Evolutionary conservation across 306 rosid species (phyloP), one percentile per base, ranked within the genome.

Genomic region (Vigna hirtella): DNA sequence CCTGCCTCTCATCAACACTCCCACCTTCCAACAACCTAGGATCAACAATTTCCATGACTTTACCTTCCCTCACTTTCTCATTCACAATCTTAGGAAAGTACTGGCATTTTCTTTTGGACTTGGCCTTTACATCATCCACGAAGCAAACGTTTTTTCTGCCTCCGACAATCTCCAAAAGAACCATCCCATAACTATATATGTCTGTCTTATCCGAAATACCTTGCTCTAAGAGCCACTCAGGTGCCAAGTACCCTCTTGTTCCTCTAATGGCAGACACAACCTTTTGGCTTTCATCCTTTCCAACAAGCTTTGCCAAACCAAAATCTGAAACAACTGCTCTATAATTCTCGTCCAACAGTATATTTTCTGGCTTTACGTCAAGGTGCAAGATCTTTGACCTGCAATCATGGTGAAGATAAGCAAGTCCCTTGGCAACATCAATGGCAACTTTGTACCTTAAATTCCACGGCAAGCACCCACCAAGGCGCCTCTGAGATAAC

Each of bases 111-210:
- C 69, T 82, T 2, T 79, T 76, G 1, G 88, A 59, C 77, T 57
- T 81, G 56, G 73, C 73, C 0, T 76, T 75, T 0, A 66, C 87
- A 17, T 79, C 78, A 20, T 84, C 87, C 0, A 84, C 36, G 0
- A 73, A 78, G 32, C 73, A 47, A 13, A 89, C 79, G 22, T 88
- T 93, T 51, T 91, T 86, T 16, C 85, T 79, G 1, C 98, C 96
- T 17, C 98, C 98, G 6, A 93, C 69, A 67, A 93, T 85, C 83
- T 93, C 98, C 15, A 93, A 26, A 0, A 93, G 84, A 9, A 93
- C 98, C 96, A 93, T 93, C 3, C 98, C 98, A 32, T 86, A 93
- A 70, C 96, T 93, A n/a, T 90, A 93, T 11, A 87, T 32, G 20
- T 93, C 98, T 0, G 94, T 73, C 56, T 93, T 93, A 74, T 93